Conservation (phyloP, 805 yeast species). For the Candida koratica region DNA sequence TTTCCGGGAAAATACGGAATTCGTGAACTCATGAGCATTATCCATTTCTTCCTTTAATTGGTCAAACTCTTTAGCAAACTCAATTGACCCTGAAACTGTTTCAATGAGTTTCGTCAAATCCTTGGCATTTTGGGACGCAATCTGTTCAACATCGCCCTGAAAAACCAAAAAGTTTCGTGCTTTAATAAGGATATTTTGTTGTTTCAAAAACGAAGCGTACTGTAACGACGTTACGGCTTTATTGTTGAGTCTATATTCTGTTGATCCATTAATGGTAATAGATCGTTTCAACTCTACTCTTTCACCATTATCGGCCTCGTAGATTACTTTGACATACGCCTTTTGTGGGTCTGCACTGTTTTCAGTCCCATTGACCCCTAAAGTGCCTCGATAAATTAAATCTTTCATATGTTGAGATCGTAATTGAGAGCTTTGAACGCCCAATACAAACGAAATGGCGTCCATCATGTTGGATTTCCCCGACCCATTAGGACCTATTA, state of each 20-base stretch:
- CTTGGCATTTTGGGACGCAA: constrained; percentile 79
- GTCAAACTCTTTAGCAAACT: constrained; percentile 64
- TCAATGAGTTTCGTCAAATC: constrained; percentile 76
- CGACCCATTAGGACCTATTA: constrained; percentile 98
- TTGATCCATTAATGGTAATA: constrained; percentile 53
- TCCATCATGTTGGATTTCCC: constrained; percentile 98
- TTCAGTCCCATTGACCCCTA: constrained; percentile 15
- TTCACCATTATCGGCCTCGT: constrained; percentile 60
- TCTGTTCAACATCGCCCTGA: constrained; percentile 94
- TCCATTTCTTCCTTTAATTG: constrained; percentile 59
- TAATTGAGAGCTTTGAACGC: constrained; percentile 69
- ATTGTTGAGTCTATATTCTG: constrained; percentile 66
- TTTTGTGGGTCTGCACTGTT: constrained; percentile 36
- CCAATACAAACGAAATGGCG: constrained; percentile 91
- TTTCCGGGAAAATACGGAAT: constrained; percentile 62
- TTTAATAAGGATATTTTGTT: constrained; percentile 78
- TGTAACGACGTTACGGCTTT: constrained; percentile 56
- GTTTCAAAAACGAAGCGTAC: constrained; percentile 62
- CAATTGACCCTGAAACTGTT: constrained; percentile 77
- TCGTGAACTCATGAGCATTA: constrained; percentile 58
- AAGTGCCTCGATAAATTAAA: constrained; percentile 69
- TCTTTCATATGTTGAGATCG: constrained; percentile 73
- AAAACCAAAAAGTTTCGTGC: constrained; percentile 91
- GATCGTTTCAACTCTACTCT: constrained; percentile 59
- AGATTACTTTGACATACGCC: constrained; percentile 78